Evolutionary conservation across 179 eudicot genomes (phyloP), one percentile per base, ranked within the genome.

Genomic region (Amaranthus tricolor): DNA sequence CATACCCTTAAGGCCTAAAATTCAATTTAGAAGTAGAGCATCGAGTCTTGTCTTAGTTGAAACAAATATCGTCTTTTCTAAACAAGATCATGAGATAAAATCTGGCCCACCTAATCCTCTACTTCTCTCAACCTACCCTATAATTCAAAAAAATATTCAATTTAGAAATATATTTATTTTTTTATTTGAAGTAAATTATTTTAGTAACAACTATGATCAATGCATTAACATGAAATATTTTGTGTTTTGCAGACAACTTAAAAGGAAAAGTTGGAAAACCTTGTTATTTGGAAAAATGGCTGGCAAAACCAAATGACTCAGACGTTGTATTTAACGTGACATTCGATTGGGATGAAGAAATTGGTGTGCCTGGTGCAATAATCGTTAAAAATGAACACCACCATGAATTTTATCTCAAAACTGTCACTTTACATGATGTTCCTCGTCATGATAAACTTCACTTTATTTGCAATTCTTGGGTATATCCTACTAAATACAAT

Each of bases 401-500:
- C 68, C 70, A 24, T 60, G 85, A 88, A n/a, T 86, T 88, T 67
- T 86, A 76, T 78, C 88, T 88, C 9, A 88, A 82, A 76, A 74
- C 75, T 12, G 57, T 88, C 7, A 84, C 91, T 6, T 71, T 88
- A 5, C 75, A 86, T n/a, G 81, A 78, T 64, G 77, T 86, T 21
- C 89, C 85, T 1, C 63, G 74, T 48, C 82, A 79, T 67, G 86
- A 79, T 6, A 66, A 43, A 12, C 15, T 88, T 48, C 79, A 81
- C 44, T 88, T 85, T 58, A 52, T 86, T 62, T 88, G 89, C 76
- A 82, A 88, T 67, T 88, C 91, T 40, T 88, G 89, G 91, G 85
- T 88, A 61, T 84, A 88, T 67, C 89, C 89, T 0, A 74, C 86
- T 58, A 68, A 70, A 5, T 47, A 52, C 43, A 83, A 81, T 53